A percentile compares a stretch with the other conserved stretches of the same genome.
Evolutionary conservation across 805 yeast genomes (phyloP).

Genomic region (Candida vartiovaarae): DNA sequence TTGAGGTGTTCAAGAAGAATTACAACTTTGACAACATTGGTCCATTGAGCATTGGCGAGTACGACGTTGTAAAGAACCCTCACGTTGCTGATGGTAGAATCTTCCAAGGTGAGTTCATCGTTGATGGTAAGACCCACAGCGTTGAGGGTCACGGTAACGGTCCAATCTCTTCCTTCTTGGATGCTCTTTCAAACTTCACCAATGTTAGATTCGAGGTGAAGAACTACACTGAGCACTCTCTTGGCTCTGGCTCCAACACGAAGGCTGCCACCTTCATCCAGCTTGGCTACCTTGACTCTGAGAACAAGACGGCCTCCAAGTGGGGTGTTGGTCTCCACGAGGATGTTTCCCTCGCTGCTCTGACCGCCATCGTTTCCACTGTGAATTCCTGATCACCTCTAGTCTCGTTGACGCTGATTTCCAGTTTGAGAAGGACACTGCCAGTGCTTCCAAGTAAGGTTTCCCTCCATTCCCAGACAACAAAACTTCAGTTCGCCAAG

Average conservation of each 20-base stretch:
- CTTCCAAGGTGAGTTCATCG: conserved; percentile 34
- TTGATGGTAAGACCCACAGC: conserved; percentile 23
- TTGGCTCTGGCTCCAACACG: conserved; percentile 64
- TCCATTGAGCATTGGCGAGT: conserved; percentile 33
- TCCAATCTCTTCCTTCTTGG: conserved; percentile 67
- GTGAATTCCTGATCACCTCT: conserved; percentile 35
- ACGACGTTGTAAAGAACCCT: conserved; percentile 29
- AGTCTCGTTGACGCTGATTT: conserved; percentile 14
- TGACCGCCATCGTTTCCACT: conserved; percentile 59
- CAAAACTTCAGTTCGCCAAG: too few species aligned
- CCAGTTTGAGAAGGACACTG: not conserved
- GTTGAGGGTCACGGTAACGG: conserved; percentile 67
- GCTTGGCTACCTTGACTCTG: conserved; percentile 38
- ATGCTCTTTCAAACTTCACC: conserved; percentile 50
- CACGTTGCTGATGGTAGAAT: conserved; percentile 34
- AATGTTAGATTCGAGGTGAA: conserved; percentile 53
- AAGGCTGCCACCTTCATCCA: conserved; percentile 74
- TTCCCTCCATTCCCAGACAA: too few species aligned
- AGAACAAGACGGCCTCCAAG: conserved; percentile 33
- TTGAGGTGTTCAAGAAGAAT: conserved; percentile 43
- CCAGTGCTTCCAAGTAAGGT: not conserved
- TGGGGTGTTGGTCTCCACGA: conserved; percentile 96
- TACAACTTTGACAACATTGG: conserved; percentile 43
- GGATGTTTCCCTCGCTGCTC: conserved; percentile 83
- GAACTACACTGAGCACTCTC: conserved; percentile 64